Base-by-base conservation (phyloP, 2,329 filamentous ascomycete species). In the Trichophyton verrucosum region DNA sequence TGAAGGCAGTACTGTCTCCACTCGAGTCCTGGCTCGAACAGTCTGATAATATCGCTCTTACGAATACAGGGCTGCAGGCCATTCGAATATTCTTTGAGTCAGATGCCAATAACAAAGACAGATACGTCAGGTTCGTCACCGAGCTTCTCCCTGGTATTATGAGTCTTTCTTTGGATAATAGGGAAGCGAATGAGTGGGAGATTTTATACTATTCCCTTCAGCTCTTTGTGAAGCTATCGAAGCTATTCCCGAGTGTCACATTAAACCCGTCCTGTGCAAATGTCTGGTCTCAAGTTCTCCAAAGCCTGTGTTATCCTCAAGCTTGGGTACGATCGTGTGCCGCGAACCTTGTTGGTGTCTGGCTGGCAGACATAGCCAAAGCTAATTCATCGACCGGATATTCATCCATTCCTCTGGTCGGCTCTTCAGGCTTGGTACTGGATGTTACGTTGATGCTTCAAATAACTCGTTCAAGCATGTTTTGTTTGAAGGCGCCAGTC, bases 1-100 rank as follows among this genome's bases (percentile, higher is more conserved):
- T 84, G 42, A 82, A 85, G 64, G 86, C 82, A 55, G 91, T 95
- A 69, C 75, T 94, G 42, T 76, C 76, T 0, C 80, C 91, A 51
- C 77, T 96, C 61, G 83, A 84, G 62, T 80, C 82, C 1, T 96
- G 91, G 90, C 71, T 94, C 17, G 84, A 84, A 61, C 86, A 91
- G 67, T 82, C 85, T 6, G 85, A 87, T 8, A 91, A 95, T 65
- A 69, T 81, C 15, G 79, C 86, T 0, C 82, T 96, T 27, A 79
- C 86, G 57, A 83, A 85, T 62, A 82, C 92, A 22, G 88, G 87
- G 1, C 78, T 96, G 59, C 88, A 94, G 70, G 84, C 87, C 33
- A 96, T 91, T 76, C 82, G 85, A 1, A 84, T 94, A 58, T 95
- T 92, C 72, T 88, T 96, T 61, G 88, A 94, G 62, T 82, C 82